Evolutionary conservation across 139 green algal species (phyloP).

Genomic region (Mychonastes homosphaera): DNA sequence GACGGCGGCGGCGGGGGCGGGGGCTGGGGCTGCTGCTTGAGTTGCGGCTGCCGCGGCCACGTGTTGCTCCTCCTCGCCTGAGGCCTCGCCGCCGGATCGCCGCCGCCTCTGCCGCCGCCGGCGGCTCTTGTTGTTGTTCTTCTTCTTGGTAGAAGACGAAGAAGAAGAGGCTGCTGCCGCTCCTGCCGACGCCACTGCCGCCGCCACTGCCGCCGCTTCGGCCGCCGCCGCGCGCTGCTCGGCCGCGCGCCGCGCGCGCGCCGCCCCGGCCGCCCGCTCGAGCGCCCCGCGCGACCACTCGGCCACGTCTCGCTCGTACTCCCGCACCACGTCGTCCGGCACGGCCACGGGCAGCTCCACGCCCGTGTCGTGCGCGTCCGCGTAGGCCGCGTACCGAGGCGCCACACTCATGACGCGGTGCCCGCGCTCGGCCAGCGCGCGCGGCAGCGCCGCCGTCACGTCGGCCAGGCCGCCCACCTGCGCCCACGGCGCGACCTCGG

Average conservation of each 20-base stretch:
- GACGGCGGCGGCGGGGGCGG: background rate
- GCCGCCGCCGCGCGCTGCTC: too few species aligned
- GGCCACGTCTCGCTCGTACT: too few species aligned
- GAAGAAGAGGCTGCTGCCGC: too few species aligned
- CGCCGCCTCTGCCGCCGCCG: too few species aligned
- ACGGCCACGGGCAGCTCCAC: conserved; percentile 40
- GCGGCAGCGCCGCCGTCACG: conserved; percentile 57
- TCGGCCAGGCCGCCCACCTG: conserved; percentile 78
- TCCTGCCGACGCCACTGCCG: too few species aligned
- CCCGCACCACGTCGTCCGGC: too few species aligned
- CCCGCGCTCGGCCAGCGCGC: conserved; percentile 42
- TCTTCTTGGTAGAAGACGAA: too few species aligned
- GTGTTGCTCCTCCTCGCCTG: background rate
- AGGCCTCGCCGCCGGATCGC: background rate
- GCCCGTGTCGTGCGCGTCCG: conserved; percentile 40
- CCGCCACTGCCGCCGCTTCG: too few species aligned
- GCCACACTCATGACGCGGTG: conserved; percentile 75
- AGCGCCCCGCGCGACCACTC: background rate
- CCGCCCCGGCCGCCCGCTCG: background rate
- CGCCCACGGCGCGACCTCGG: conserved; percentile 66
- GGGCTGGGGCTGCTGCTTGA: background rate
- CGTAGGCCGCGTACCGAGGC: conserved; percentile 53
- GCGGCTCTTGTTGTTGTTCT: too few species aligned
- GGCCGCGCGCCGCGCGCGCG: too few species aligned
- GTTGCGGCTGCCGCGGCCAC: background rate